A percentile compares a stretch with the other conserved stretches of the same genome.
These are phyloP conservation scores for Cystofilobasidium bisporidii DNA, from an alignment of 768 basidiomycete species.

Conservation along the genomic window DNA sequence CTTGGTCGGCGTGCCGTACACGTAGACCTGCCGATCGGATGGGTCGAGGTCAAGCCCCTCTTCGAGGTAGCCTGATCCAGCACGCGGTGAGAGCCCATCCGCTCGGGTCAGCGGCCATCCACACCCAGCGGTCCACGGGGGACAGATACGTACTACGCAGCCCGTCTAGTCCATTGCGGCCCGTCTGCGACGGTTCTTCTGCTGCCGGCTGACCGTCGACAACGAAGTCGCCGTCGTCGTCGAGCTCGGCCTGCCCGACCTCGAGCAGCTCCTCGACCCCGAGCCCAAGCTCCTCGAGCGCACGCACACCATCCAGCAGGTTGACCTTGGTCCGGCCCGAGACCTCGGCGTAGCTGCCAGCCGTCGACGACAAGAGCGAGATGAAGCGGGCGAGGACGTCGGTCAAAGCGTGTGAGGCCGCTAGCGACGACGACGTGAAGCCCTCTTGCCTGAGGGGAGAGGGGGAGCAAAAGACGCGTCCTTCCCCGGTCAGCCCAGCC, in stretches of 20 bases:
- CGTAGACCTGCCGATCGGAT: background rate
- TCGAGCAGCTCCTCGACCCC: constrained; percentile 53
- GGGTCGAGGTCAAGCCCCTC: background rate
- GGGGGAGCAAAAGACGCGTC: too few species aligned
- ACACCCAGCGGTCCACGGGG: too few species aligned
- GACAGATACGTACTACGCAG: background rate
- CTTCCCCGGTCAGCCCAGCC: too few species aligned
- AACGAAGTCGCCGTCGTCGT: background rate
- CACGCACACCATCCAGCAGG: constrained; percentile 53
- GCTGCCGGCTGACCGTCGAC: too few species aligned
- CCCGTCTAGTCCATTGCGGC: background rate
- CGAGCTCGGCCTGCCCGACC: background rate
- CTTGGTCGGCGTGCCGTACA: background rate
- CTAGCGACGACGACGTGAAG: constrained; percentile 65
- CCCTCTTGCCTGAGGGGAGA: constrained; percentile 58
- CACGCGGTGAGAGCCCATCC: background rate
- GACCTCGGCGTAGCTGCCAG: constrained; percentile 64
- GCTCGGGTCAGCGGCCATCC: background rate
- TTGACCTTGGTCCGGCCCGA: constrained; percentile 57
- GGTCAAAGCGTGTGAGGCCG: constrained; percentile 60
- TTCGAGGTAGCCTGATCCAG: background rate
- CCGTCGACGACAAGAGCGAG: constrained; percentile 54
- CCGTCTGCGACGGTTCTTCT: background rate
- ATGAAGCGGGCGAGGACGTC: constrained; percentile 70
- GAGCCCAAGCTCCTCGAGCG: constrained; percentile 66